Evolutionary conservation across 108 stramenopile genomes (phyloP), one percentile per base, ranked within the genome.

Genomic region (Cylindrotheca closterium): DNA sequence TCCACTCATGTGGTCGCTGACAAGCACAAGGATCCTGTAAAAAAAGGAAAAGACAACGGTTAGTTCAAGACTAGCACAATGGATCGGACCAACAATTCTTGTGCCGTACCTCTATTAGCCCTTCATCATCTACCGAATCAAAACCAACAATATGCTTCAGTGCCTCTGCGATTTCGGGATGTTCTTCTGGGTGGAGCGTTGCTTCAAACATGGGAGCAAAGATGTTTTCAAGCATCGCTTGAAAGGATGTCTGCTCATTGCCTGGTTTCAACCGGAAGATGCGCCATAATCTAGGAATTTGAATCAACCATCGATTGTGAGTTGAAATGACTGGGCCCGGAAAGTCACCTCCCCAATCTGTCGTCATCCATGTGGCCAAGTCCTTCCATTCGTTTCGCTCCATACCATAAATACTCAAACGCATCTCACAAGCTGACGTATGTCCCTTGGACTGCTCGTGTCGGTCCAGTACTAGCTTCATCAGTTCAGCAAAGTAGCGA

Each of bases 81-180:
- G 28, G 7, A 50, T 18, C 61, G 26, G 30, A 30, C 45, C 24
- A 17, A 60, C 2, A 48, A 3, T 48, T 23, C 22, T 23, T 22
- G 3, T 3, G 47, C 23, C 22, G 27, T 66, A 79, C 84, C 82
- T 92, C 91, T n/a, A 74, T 61, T 52, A 67, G 82, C 32, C 94
- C 94, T 82, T 99, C 99, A 71, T 99, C 99, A 71, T 99, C 99
- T 0, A 99, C 99, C 4, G 89, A 95, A 77, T 99, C 99, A 62
- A 99, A 94, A 3, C 96, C 99, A 7, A 98, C 98, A 56, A 98
- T 91, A 58, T 93, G 81, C 12, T 92, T 92, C 34, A 99, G 77
- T 18, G 97, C 90, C 51, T 96, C 90, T 24, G 97, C 88, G 19
- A 99, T 78, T 42, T 98, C 90, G 17, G 96, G 96, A 66, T 99